Evolutionary conservation across 148 eudicot species (phyloP).

Genomic region (Cornus suecica): DNA sequence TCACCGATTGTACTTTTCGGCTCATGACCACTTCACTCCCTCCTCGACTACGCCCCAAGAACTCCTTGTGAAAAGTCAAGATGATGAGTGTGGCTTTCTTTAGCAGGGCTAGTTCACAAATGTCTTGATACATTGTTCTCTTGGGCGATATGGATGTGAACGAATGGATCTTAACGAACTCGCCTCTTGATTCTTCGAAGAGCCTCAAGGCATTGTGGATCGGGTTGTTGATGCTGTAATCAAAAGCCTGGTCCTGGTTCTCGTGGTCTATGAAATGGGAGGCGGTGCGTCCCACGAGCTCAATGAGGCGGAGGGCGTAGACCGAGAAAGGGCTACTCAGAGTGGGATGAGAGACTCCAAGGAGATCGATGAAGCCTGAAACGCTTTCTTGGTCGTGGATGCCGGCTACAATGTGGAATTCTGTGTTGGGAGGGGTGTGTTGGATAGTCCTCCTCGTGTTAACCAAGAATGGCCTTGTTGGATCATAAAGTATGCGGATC

Average conservation of each 20-base stretch:
- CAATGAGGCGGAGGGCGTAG: constrained; percentile 59
- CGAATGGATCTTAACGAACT: constrained; percentile 30
- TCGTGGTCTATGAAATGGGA: constrained; percentile 76
- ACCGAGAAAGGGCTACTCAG: constrained; percentile 37
- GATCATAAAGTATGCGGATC: constrained; percentile 65
- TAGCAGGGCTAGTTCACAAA: constrained; percentile 64
- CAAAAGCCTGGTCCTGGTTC: constrained; percentile 31
- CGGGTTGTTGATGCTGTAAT: constrained; percentile 34
- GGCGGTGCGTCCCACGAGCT: constrained; percentile 64
- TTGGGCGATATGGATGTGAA: constrained; percentile 59
- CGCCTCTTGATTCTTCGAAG: constrained; percentile 40
- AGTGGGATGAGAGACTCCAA: constrained; percentile 57
- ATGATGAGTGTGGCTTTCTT: constrained; percentile 58
- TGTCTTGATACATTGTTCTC: constrained; percentile 82
- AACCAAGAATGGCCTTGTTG: constrained; percentile 79
- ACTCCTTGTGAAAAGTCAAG: constrained; percentile 49
- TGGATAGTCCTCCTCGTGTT: constrained; percentile 82
- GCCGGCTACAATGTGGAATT: constrained; percentile 52
- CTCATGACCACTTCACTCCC: constrained; percentile 11
- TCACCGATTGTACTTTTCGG: constrained; percentile 29
- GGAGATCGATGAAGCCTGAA: constrained; percentile 45
- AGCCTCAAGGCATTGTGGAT: constrained; percentile 52
- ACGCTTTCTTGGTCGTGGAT: constrained; percentile 59
- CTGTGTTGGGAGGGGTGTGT: constrained; percentile 54
- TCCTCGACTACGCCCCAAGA: neutral